Conservation (phyloP, 306 rosid species). For the Comarum palustre region DNA sequence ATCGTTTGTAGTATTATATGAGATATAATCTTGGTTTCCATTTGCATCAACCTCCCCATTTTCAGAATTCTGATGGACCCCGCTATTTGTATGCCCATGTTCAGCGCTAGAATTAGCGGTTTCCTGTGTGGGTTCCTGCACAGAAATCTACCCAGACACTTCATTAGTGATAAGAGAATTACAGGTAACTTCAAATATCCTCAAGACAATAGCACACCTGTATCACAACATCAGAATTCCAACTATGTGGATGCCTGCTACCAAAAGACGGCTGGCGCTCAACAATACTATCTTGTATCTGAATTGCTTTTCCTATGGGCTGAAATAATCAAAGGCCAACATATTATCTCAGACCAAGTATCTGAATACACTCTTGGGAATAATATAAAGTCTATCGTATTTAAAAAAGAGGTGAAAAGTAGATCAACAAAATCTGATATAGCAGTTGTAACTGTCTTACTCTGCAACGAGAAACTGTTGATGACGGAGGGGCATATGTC, state of each 20-base stretch:
- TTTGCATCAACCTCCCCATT: slow-evolving; percentile 32
- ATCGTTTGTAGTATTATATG: slow-evolving; percentile 25
- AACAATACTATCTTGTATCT: slow-evolving; percentile 47
- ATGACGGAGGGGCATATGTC: slow-evolving; percentile 26
- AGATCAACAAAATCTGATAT: slow-evolving; percentile 26
- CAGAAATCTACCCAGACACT: slow-evolving; percentile 51
- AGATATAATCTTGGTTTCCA: slow-evolving; percentile 21
- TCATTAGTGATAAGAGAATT: slow-evolving; percentile 28
- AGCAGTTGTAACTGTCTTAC: slow-evolving; percentile 32
- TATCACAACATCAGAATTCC: slow-evolving; percentile 67
- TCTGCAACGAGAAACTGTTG: slow-evolving; percentile 20
- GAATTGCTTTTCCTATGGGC: slow-evolving; percentile 72
- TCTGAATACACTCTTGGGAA: slow-evolving; percentile 19
- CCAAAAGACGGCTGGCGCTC: slow-evolving; percentile 69
- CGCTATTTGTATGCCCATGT: slow-evolving; percentile 19
- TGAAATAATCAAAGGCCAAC: slow-evolving; percentile 36
- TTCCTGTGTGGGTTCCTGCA: slow-evolving; percentile 44
- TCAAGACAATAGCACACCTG: slow-evolving; percentile 44
- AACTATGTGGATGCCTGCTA: slow-evolving; percentile 42
- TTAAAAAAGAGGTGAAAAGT: slow-evolving; percentile 2
- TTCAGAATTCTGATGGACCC: slow-evolving; percentile 29
- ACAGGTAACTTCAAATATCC: slow-evolving; percentile 7
- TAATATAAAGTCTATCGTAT: slow-evolving; percentile 20
- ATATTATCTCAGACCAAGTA: slow-evolving; percentile 18
- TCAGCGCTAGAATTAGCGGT: slow-evolving; percentile 32